Evolutionary conservation across 164 flowering plant genomes (phyloP).

Genomic region (Malania oleifera): DNA sequence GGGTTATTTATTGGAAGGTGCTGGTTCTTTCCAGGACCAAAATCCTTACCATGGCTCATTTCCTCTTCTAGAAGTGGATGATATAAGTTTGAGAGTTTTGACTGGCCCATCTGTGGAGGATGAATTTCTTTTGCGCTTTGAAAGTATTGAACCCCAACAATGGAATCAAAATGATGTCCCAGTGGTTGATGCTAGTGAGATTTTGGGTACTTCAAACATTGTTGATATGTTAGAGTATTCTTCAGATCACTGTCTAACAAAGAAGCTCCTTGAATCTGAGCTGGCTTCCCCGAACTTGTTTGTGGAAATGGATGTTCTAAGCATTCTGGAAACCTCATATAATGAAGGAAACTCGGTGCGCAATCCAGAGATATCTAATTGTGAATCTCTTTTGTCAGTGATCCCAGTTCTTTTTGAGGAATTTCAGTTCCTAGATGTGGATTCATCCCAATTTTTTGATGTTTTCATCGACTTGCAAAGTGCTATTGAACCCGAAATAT

Average conservation of each 20-base stretch:
- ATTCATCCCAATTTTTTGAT: conserved; percentile 25
- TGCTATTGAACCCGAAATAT: conserved; percentile 24
- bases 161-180: conserved; percentile 23
- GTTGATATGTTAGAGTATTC: conserved; percentile 33
- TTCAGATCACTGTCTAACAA: conserved; percentile 22
- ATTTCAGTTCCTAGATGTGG: conserved; percentile 44
- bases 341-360: conserved; percentile 14
- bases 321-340: conserved; percentile 22
- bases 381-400: conserved; percentile 9
- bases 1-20: conserved; percentile 32
- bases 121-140: conserved; percentile 31
- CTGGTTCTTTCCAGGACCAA: conserved; percentile 21
- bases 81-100: conserved; percentile 28
- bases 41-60: conserved; percentile 15
- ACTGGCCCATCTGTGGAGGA: conserved; percentile 22
- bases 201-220: conserved; percentile 33
- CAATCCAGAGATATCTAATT: conserved; percentile 17
- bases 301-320: conserved; percentile 36
- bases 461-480: conserved; percentile 18
- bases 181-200: conserved; percentile 26
- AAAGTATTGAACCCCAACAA: conserved; percentile 23
- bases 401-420: conserved; percentile 50
- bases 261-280: conserved; percentile 28
- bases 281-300: conserved; percentile 19
- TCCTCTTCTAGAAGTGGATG: conserved; percentile 66